These are phyloP conservation scores for Auricularia sp. DNA, from an alignment of 768 basidiomycete genomes.

Conservation along the genomic window DNA sequence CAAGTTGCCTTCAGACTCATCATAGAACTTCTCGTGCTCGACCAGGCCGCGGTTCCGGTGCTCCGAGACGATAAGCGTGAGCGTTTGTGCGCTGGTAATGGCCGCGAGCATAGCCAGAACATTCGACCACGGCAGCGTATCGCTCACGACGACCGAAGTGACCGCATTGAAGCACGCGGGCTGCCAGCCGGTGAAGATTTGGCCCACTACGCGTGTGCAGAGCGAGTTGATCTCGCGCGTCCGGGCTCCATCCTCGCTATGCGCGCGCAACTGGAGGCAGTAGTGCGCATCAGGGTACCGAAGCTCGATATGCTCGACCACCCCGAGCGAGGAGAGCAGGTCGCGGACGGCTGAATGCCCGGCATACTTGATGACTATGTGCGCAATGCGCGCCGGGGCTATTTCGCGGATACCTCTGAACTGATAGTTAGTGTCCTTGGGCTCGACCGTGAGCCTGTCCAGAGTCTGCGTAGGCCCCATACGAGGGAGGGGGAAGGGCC, in stretches of 20 bases:
- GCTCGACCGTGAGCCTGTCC: not conserved
- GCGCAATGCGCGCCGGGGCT: not conserved
- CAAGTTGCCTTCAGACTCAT: too few species aligned
- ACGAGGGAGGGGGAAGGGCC: not conserved
- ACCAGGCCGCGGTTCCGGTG: too few species aligned
- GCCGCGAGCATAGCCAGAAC: not conserved
- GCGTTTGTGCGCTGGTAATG: not conserved
- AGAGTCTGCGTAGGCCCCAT: not conserved
- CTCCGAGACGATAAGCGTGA: not conserved
- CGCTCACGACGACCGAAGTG: not conserved
- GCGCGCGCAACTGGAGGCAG: not conserved
- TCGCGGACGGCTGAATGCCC: not conserved
- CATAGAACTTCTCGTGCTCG: too few species aligned
- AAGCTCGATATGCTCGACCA: not conserved
- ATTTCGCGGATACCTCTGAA: not conserved
- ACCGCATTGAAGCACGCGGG: not conserved
- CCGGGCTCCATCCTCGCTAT: not conserved
- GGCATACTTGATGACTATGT: not conserved
- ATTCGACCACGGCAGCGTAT: not conserved
- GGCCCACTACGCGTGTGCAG: not conserved
- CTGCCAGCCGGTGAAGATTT: not conserved
- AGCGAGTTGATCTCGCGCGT: not conserved
- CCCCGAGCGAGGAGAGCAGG: not conserved
- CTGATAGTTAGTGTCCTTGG: not conserved
- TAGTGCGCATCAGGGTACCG: not conserved